Percentiles rank a stretch among this genome's conserved stretches.
phyloP scores from a whole-genome alignment of 2,329 filamentous ascomycete genomes.

The Penicillium freii region DNA sequence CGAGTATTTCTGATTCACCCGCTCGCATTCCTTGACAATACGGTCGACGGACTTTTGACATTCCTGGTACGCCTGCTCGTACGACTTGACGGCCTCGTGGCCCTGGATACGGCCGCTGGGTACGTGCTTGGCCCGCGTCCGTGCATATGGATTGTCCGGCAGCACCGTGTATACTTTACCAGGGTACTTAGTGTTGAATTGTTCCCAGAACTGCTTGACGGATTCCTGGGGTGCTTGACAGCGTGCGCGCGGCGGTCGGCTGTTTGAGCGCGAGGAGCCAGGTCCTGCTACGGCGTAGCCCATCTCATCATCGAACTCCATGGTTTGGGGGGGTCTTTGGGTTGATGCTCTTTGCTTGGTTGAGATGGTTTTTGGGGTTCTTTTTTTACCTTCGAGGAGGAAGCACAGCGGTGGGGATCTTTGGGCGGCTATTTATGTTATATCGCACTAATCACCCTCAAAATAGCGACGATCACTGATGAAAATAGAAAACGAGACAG shows the following conservation, averaged over 20 bases:
- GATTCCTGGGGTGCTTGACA: constrained; percentile 64
- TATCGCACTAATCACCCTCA: background rate
- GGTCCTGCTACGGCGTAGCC: constrained; percentile 25
- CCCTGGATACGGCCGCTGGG: constrained; percentile 55
- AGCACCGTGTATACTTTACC: constrained; percentile 72
- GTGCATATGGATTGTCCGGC: constrained; percentile 65
- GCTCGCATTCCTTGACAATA: constrained; percentile 63
- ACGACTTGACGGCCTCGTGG: constrained; percentile 63
- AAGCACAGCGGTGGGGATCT: background rate
- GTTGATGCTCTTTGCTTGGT: background rate
- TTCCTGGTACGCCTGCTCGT: constrained; percentile 67
- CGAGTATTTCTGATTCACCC: constrained; percentile 80
- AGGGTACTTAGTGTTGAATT: constrained; percentile 67
- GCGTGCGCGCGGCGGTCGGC: constrained; percentile 40
- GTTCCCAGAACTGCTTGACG: constrained; percentile 71
- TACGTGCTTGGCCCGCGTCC: constrained; percentile 57
- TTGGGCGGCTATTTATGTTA: background rate
- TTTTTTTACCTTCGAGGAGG: background rate
- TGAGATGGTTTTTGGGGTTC: background rate
- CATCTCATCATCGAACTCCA: constrained; percentile 34
- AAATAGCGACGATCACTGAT: background rate
- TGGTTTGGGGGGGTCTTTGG: constrained; percentile 3
- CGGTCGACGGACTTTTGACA: constrained; percentile 62
- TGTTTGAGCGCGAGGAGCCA: constrained; percentile 34
- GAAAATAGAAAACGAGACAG: background rate